Percentiles rank a stretch among this genome's conserved stretches.
phyloP scores from a whole-genome alignment of 768 basidiomycete species.

The Hydnum rufescens region DNA sequence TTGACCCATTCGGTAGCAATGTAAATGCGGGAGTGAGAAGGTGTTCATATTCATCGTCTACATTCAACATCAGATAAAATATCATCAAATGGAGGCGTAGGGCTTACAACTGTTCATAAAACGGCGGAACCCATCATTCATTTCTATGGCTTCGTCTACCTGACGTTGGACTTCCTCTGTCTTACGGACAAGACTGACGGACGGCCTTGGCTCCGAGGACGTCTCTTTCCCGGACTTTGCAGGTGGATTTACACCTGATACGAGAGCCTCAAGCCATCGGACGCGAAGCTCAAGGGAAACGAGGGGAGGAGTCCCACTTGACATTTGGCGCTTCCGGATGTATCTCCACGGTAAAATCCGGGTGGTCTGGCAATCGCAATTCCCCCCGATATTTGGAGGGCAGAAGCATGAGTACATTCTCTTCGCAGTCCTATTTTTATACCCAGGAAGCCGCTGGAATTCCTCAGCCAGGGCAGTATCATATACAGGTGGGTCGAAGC shows the following conservation, averaged over 20 bases:
- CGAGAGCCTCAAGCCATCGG: constrained; percentile 61
- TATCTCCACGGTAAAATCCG: too few relatives aligned
- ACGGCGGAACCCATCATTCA: constrained; percentile 48
- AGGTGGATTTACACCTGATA: constrained; percentile 31
- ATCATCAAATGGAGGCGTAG: background rate
- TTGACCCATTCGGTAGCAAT: constrained; percentile 36
- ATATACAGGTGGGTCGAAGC: constrained; percentile 2
- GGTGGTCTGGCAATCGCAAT: too few relatives aligned
- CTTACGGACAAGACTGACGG: constrained; percentile 12
- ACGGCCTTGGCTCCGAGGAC: background rate
- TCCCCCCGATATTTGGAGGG: too few relatives aligned
- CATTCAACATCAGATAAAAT: background rate
- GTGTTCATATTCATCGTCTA: constrained; percentile 62
- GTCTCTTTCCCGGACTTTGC: background rate
- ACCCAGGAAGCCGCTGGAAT: constrained; percentile 51
- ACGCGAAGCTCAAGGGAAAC: constrained; percentile 57
- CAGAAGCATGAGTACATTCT: too few relatives aligned
- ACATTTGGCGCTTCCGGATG: too few relatives aligned
- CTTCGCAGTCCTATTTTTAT: constrained; percentile 51
- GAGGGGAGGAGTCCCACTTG: constrained; percentile 35
- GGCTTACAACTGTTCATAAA: constrained; percentile 57
- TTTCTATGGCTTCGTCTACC: constrained; percentile 36
- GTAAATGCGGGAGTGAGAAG: constrained; percentile 58
- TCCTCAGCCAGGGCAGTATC: constrained; percentile 32
- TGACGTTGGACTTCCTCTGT: constrained; percentile 36